Evolutionary conservation across 345 rosid species (phyloP).

Genomic region (Hevea brasiliensis): DNA sequence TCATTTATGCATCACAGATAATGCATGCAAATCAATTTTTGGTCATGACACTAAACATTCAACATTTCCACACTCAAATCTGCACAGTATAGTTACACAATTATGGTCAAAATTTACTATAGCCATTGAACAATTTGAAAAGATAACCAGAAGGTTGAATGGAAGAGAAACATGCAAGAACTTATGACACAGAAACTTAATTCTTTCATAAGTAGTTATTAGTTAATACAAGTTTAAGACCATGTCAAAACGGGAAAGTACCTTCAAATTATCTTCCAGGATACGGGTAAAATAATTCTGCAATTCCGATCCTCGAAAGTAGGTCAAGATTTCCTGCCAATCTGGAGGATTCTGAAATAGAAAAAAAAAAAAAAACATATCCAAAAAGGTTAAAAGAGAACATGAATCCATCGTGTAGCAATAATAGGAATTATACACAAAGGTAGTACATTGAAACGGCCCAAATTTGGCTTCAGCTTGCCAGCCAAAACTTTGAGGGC

Average conservation of each 20-base stretch:
- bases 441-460: conserved; percentile 69
- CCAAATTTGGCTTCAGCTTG: conserved; percentile 94
- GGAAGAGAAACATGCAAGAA: not conserved
- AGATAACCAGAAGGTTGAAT: not conserved
- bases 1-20: conserved; percentile 1
- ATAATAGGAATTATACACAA: conserved; percentile 11
- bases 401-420: conserved; percentile 7
- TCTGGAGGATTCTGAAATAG: conserved; percentile 87
- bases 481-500: conserved; percentile 96
- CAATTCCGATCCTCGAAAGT: conserved; percentile 94
- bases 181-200: not conserved
- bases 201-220: not conserved
- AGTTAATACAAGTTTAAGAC: not conserved
- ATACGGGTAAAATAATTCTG: conserved; percentile 97
- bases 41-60: not conserved
- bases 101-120: not conserved
- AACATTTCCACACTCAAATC: not conserved
- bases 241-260: conserved; percentile 17
- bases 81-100: not conserved
- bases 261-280: conserved; percentile 94
- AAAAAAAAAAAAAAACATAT: not conserved
- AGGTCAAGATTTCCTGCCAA: conserved; percentile 98
- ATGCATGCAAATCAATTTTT: not conserved
- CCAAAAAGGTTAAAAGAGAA: conserved; percentile 5
- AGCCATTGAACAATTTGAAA: not conserved